phyloP scores from a whole-genome alignment of 2,329 filamentous ascomycete species.

The Neonectria magnoliae region DNA sequence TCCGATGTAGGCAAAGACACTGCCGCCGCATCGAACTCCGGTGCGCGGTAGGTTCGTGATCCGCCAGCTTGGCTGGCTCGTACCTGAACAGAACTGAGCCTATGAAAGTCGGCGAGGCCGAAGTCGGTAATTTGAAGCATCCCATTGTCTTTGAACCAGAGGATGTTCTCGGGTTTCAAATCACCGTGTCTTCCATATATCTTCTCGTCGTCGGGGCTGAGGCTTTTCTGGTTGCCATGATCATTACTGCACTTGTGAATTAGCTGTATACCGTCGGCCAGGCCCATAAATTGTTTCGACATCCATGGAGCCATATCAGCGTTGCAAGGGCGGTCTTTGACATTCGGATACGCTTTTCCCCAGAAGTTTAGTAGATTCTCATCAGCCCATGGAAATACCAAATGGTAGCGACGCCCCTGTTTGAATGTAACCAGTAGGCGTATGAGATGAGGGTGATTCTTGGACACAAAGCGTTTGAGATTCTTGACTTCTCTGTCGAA shows the following conservation, averaged over 20 bases:
- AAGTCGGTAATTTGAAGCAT: slow-evolving; percentile 24
- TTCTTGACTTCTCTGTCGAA: neutral
- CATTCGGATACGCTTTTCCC: neutral
- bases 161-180: slow-evolving; percentile 28
- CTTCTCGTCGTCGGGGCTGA: neutral
- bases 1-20: slow-evolving; percentile 20
- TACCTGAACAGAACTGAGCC: slow-evolving; percentile 1
- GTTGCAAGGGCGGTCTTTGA: neutral
- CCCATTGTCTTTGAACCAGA: slow-evolving; percentile 19
- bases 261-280: neutral
- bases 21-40: slow-evolving; percentile 19
- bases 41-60: slow-evolving; percentile 20
- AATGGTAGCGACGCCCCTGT: neutral
- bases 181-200: slow-evolving; percentile 26
- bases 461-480: neutral
- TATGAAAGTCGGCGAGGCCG: slow-evolving; percentile 18
- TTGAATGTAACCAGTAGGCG: neutral
- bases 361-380: neutral
- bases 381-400: neutral
- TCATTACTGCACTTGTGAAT: neutral
- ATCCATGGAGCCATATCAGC: neutral
- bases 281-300: neutral
- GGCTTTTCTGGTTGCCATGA: too few relatives aligned
- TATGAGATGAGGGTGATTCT: neutral
- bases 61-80: slow-evolving; percentile 5